Percentiles rank a stretch among this genome's conserved stretches.
Conservation (phyloP, 306 rosid species). For the Malus domestica region DNA sequence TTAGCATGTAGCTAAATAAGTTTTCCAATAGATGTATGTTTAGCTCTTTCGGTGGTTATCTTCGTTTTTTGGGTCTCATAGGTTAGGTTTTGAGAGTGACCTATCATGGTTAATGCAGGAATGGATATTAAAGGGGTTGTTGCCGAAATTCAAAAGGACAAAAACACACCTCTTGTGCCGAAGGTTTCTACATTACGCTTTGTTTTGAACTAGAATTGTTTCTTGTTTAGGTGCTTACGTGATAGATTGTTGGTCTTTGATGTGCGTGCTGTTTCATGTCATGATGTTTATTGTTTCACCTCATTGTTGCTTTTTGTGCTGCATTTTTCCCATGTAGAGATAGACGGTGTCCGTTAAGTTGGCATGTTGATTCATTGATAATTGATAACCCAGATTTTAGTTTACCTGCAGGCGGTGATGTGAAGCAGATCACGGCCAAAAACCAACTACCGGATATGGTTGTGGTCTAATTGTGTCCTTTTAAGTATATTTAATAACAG, state of each 20-base stretch:
- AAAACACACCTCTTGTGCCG: constrained; percentile 85
- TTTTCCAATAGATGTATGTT: not conserved
- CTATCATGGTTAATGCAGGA: constrained; percentile 76
- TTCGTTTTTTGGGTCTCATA: constrained; percentile 30
- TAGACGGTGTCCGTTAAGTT: not conserved
- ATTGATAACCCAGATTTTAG: constrained; percentile 50
- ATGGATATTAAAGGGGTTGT: constrained; percentile 99
- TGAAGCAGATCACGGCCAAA: constrained; percentile 79
- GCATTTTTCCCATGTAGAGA: not conserved
- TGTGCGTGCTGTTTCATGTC: constrained; percentile 12
- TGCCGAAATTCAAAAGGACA: constrained; percentile 94
- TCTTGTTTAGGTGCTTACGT: constrained; percentile 14
- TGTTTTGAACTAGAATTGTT: constrained; percentile 26
- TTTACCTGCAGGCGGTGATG: constrained; percentile 97
- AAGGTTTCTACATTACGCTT: constrained; percentile 58
- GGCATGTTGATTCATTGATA: constrained; percentile 25
- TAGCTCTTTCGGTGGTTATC: constrained; percentile 24
- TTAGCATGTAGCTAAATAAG: not conserved
- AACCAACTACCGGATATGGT: constrained; percentile 66
- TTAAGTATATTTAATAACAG: constrained; percentile 19
- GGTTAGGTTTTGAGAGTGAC: constrained; percentile 58
- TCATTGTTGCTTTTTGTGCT: constrained; percentile 17
- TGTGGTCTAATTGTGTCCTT: constrained; percentile 76
- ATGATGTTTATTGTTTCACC: constrained; percentile 14
- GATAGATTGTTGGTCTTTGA: constrained; percentile 20